These are phyloP conservation scores for Cylindrotheca fusiformis DNA, from an alignment of 108 stramenopile species.

Conservation along the genomic window DNA sequence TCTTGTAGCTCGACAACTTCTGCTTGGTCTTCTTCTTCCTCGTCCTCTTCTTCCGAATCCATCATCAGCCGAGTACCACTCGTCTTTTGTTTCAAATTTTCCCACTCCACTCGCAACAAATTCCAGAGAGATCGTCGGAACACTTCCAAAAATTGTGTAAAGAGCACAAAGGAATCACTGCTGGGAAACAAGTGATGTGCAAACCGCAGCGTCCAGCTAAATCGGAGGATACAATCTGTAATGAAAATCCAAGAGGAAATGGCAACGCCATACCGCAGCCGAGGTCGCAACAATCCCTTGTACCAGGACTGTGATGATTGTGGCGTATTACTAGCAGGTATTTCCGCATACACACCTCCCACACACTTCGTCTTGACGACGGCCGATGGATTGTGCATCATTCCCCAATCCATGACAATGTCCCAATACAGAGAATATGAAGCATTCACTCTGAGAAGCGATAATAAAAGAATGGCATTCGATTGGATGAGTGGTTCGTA, in stretches of 20 bases:
- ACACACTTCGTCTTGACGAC: conserved; percentile 46
- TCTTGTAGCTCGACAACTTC: neutral
- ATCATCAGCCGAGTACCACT: neutral
- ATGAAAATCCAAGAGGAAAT: conserved; percentile 58
- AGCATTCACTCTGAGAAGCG: conserved; percentile 48
- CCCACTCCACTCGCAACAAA: conserved; percentile 88
- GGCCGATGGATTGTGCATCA: conserved; percentile 68
- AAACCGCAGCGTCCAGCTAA: conserved; percentile 70
- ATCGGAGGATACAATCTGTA: conserved; percentile 64
- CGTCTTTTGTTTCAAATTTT: conserved; percentile 69
- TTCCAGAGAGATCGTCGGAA: conserved; percentile 79
- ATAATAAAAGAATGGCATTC: neutral
- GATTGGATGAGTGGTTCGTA: neutral
- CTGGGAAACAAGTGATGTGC: conserved; percentile 52
- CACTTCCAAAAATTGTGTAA: conserved; percentile 57
- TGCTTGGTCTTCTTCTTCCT: neutral
- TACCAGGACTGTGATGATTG: conserved; percentile 10
- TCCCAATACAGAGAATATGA: conserved; percentile 77
- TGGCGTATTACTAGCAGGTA: neutral
- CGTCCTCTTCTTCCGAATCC: neutral
- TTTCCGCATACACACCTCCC: conserved; percentile 1
- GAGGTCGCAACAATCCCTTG: conserved; percentile 59
- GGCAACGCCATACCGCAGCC: conserved; percentile 66
- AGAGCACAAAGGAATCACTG: conserved; percentile 67
- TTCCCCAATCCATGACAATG: conserved; percentile 89